A percentile compares a stretch with the other conserved stretches of the same genome.
phyloP scores from a whole-genome alignment of 352 stramenopile genomes.

The Pythium oligandrum region DNA sequence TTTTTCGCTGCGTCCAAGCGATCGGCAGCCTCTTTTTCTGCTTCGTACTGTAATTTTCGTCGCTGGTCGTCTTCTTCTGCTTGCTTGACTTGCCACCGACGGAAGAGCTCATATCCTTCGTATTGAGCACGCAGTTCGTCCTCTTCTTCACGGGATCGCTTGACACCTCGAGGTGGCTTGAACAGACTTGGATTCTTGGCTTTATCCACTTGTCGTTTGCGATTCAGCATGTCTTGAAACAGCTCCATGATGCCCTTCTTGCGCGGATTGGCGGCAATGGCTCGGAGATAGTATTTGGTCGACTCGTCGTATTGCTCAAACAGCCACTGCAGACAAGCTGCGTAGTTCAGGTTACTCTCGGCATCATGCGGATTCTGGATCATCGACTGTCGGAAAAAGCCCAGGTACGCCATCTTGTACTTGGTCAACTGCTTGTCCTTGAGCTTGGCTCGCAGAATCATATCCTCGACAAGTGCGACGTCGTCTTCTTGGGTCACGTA shows the following conservation, averaged over 20 bases:
- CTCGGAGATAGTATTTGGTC: conserved; percentile 57
- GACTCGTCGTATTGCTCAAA: conserved; percentile 61
- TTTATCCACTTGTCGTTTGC: conserved; percentile 33
- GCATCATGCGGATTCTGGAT: conserved; percentile 51
- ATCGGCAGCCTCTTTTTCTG: conserved; percentile 15
- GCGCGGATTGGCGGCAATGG: conserved; percentile 58
- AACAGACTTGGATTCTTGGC: conserved; percentile 18
- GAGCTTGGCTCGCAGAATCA: conserved; percentile 53
- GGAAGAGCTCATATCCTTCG: conserved; percentile 61
- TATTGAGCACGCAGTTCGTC: conserved; percentile 39
- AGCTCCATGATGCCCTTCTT: conserved; percentile 57
- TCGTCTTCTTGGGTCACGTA: conserved; percentile 75
- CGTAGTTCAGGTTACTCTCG: conserved; percentile 80
- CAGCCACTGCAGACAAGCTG: conserved; percentile 66
- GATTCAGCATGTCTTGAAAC: conserved; percentile 75
- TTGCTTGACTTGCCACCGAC: conserved; percentile 58
- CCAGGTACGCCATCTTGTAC: conserved; percentile 75
- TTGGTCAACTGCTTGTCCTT: conserved; percentile 49
- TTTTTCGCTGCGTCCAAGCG: conserved; percentile 36
- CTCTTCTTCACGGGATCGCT: conserved; percentile 15
- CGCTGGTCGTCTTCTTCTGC: conserved; percentile 44
- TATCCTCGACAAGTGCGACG: conserved; percentile 48
- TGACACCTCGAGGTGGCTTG: conserved; percentile 10
- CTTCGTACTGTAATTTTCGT: conserved; percentile 26
- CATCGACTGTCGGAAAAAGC: conserved; percentile 74